phyloP scores from a whole-genome alignment of 305 asterid species.

The Andrographis paniculata region DNA sequence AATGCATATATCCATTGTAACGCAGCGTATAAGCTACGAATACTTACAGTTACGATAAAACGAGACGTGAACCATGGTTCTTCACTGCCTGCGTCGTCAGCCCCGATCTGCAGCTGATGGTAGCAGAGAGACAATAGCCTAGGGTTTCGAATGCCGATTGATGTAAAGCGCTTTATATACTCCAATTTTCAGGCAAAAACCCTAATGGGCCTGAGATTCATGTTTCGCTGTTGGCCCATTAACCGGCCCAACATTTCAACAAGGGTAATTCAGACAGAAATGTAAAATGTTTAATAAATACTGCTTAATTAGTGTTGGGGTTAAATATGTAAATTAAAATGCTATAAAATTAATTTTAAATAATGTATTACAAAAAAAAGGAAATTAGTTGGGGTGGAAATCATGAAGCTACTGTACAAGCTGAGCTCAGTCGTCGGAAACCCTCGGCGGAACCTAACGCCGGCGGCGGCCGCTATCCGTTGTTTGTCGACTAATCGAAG shows the following conservation, averaged over 20 bases:
- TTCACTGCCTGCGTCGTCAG: conserved; percentile 17
- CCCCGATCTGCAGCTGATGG: conserved; percentile 19
- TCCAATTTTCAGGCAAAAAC: conserved; percentile 14
- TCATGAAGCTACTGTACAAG: conserved; percentile 19
- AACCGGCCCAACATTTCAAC: no score
- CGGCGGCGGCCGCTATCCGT: conserved; percentile 22
- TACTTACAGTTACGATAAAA: conserved; percentile 44
- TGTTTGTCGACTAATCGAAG: conserved; percentile 25
- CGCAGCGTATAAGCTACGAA: not conserved
- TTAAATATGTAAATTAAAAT: no score
- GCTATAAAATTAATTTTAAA: no score
- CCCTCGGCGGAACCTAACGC: conserved; percentile 26
- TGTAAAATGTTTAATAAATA: no score
- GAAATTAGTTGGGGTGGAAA: no score
- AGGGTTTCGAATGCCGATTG: conserved; percentile 8
- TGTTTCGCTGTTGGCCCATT: no score
- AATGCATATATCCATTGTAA: no score
- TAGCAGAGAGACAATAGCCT: not conserved
- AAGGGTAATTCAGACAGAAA: no score
- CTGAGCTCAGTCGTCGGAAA: conserved; percentile 25
- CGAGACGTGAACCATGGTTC: conserved; percentile 40
- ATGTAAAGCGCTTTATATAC: not conserved
- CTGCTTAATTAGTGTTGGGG: no score
- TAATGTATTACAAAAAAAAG: no score
- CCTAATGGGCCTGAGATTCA: conserved; percentile 18